Percentiles rank a stretch among this genome's conserved stretches.
Evolutionary conservation across 495 filamentous ascomycete genomes (phyloP).

Genomic region (Penicillium manginii): DNA sequence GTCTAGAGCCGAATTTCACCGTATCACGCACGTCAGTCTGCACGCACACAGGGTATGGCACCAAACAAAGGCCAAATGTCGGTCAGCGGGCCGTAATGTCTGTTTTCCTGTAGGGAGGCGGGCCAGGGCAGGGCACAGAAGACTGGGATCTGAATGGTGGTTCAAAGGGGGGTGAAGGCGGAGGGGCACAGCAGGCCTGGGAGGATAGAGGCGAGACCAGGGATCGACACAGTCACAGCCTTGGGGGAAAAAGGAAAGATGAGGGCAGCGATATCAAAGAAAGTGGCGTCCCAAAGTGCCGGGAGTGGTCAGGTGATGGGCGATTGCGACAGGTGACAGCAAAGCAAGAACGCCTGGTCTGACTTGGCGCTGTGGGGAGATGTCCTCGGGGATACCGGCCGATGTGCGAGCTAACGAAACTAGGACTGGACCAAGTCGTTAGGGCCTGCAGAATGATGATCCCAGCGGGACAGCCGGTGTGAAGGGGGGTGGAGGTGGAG

Average conservation of each 20-base stretch:
- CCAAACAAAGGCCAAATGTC: conserved; percentile 42
- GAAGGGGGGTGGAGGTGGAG: conserved; percentile 6
- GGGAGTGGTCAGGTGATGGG: conserved; percentile 33
- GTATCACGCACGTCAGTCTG: conserved; percentile 34
- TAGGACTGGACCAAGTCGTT: conserved; percentile 24
- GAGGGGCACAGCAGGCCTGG: conserved; percentile 7
- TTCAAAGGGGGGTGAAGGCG: conserved; percentile 1
- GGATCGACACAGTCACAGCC: background rate
- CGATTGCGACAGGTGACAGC: conserved; percentile 30
- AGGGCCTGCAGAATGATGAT: conserved; percentile 33
- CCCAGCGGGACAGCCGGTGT: conserved; percentile 13
- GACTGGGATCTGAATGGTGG: background rate
- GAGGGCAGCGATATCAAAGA: conserved; percentile 19
- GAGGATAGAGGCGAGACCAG: background rate
- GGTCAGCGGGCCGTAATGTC: conserved; percentile 31
- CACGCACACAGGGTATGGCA: background rate
- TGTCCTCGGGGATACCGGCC: conserved; percentile 8
- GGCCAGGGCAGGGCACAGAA: background rate
- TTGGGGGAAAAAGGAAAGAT: conserved; percentile 7
- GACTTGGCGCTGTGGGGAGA: conserved; percentile 20
- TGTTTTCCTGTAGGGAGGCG: conserved; percentile 21
- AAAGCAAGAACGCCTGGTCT: conserved; percentile 15
- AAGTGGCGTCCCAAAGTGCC: conserved; percentile 27
- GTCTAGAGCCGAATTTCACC: conserved; percentile 40
- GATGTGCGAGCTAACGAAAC: conserved; percentile 13